Base-by-base conservation (phyloP, 2,329 filamentous ascomycete species). In the Fusarium denticulatum region DNA sequence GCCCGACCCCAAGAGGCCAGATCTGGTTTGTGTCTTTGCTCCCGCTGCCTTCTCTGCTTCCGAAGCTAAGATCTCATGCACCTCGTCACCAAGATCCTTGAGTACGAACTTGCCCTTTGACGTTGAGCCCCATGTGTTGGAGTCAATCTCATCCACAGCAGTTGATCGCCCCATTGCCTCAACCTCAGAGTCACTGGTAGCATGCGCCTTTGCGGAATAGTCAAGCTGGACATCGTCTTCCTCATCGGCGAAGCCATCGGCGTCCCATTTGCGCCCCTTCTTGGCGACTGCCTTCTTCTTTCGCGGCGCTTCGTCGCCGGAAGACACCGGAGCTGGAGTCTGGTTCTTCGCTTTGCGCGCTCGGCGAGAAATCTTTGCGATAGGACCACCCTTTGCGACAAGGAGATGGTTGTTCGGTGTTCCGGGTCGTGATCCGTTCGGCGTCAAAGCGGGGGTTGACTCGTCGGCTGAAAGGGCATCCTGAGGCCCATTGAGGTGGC, bases 101-200 rank as follows among this genome's bases (percentile, higher is more conserved):
- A 99, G 86, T 55, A 98, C 92, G 78, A 98, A 99, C 80, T 98
- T 94, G 58, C 96, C 96, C 83, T 96, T 95, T 59, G 89, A 89
- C 20, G 93, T 97, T 40, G 89, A 93, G 40, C 96, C 96, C 94
- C 95, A 98, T 3, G 93, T 91, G 18, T 92, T 90, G 57, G 93
- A 88, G 71, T 94, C 91, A 37, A 98, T 91, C 46, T 90, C 89
- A 77, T 97, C 93, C 6, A 97, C 83, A 15, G 88, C 88, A 28
- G 89, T 87, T 22, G 87, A 86, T 55, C 89, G 87, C 43, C 85
- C 87, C 26, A 80, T 80, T 3, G 82, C 82, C 60, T 89, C 84
- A 36, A 81, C 81, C 74, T 89, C 88, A 56, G 88, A 88, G 73
- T 89, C 88, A 58, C 84, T 88, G 45, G 84, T 85, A 30, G 85